These are phyloP conservation scores for Mycena sanguinolenta DNA, from an alignment of 768 basidiomycete species.

Conservation along the genomic window DNA sequence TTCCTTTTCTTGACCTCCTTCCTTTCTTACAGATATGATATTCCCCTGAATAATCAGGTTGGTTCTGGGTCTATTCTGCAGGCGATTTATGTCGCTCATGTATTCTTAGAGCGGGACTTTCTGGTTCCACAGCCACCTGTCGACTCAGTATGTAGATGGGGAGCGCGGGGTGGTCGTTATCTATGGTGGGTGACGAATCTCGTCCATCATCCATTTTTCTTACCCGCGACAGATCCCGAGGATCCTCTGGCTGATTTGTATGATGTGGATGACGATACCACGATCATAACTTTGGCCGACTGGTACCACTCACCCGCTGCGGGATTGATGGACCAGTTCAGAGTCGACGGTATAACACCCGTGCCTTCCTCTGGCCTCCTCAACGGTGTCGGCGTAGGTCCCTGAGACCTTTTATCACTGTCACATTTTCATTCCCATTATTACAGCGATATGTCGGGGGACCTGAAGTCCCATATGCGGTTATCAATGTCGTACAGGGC, in stretches of 20 bases:
- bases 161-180: constrained; percentile 3
- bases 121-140: constrained; percentile 6
- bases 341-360: constrained; percentile 33
- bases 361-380: constrained; percentile 33
- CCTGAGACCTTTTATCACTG: constrained; percentile 37
- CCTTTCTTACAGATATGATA: no score
- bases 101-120: not conserved
- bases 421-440: constrained; percentile 51
- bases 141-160: constrained; percentile 2
- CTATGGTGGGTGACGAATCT: not conserved
- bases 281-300: constrained; percentile 46
- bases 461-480: constrained; percentile 47
- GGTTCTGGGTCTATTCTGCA: no score
- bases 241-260: constrained; percentile 48
- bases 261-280: constrained; percentile 49
- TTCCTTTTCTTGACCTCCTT: no score
- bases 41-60: not conserved
- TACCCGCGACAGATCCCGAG: constrained; percentile 37
- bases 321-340: constrained; percentile 41
- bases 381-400: constrained; percentile 10
- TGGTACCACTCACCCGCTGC: constrained; percentile 33
- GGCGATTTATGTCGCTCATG: no score
- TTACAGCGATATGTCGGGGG: constrained; percentile 45
- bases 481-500: constrained; percentile 50
- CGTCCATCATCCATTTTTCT: no score